Conservation (phyloP, 176 grass and related monocot genomes). For the Raddia distichophylla region DNA sequence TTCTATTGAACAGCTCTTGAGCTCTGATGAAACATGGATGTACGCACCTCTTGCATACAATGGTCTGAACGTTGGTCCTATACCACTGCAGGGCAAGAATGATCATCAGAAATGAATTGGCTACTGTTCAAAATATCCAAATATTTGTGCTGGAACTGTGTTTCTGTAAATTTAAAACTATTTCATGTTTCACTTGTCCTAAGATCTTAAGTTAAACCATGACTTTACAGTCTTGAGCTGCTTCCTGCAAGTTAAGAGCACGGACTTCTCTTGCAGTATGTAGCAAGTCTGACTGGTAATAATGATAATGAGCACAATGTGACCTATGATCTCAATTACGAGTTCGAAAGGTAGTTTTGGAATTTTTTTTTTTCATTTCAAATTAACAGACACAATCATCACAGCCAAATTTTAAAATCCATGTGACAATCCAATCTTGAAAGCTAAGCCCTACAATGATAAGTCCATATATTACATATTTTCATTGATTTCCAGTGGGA, state of each 20-base stretch:
- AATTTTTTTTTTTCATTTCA: neutral
- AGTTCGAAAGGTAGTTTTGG: neutral
- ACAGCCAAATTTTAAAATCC: neutral
- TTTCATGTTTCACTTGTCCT: conserved; percentile 9
- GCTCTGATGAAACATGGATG: conserved; percentile 57
- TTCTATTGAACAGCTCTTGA: conserved; percentile 40
- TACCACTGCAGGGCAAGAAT: conserved; percentile 3
- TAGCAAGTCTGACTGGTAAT: neutral
- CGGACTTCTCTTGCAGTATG: neutral
- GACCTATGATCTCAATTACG: neutral
- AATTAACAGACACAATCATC: neutral
- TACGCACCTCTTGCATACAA: conserved; percentile 49
- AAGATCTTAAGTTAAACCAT: conserved; percentile 17
- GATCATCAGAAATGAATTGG: neutral
- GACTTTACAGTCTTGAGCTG: conserved; percentile 21
- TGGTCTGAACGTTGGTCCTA: conserved; percentile 27
- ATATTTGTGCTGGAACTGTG: neutral
- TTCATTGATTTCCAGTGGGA: neutral
- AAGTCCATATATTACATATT: neutral
- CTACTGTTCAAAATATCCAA: neutral
- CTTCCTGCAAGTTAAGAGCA: neutral
- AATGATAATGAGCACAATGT: neutral
- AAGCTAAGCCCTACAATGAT: neutral
- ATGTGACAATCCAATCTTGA: neutral
- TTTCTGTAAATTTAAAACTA: neutral